phyloP scores from a whole-genome alignment of 345 rosid species.

The Boechera divaricarpa region DNA sequence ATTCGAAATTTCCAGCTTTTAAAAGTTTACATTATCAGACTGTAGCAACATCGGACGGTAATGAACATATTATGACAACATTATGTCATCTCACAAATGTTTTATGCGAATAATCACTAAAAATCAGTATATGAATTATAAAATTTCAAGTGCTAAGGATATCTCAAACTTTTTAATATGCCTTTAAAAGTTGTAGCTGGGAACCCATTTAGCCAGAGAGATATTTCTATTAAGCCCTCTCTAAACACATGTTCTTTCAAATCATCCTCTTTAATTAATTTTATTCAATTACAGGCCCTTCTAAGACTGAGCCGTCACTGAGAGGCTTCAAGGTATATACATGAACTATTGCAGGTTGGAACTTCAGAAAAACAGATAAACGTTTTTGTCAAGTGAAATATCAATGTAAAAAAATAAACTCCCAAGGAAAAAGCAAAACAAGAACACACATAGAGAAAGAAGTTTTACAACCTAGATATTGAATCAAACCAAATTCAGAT shows the following conservation, averaged over 20 bases:
- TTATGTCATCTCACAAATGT: constrained; percentile 15
- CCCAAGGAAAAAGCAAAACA: constrained; percentile 3
- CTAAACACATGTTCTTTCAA: background rate
- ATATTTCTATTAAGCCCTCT: constrained; percentile 1
- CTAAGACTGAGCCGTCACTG: background rate
- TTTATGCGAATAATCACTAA: constrained; percentile 29
- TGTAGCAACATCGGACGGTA: background rate
- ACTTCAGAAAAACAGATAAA: background rate
- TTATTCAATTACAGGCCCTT: background rate
- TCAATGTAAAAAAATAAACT: background rate
- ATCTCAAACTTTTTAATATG: constrained; percentile 34
- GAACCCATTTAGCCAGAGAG: constrained; percentile 1
- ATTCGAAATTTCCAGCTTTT: constrained; percentile 30
- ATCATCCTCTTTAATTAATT: background rate
- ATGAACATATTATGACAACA: constrained; percentile 25
- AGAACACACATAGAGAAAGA: constrained; percentile 8
- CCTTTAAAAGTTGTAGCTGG: constrained; percentile 12
- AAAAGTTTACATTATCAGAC: background rate
- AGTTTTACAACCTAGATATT: background rate
- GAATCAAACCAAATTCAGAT: background rate
- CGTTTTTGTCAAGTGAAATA: background rate
- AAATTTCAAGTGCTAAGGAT: constrained; percentile 21
- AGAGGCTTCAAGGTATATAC: background rate
- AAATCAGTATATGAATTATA: background rate
- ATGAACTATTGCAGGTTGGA: background rate